Conservation (phyloP, 2,329 filamentous ascomycete species). For the Pyrenophora tritici-repentis region DNA sequence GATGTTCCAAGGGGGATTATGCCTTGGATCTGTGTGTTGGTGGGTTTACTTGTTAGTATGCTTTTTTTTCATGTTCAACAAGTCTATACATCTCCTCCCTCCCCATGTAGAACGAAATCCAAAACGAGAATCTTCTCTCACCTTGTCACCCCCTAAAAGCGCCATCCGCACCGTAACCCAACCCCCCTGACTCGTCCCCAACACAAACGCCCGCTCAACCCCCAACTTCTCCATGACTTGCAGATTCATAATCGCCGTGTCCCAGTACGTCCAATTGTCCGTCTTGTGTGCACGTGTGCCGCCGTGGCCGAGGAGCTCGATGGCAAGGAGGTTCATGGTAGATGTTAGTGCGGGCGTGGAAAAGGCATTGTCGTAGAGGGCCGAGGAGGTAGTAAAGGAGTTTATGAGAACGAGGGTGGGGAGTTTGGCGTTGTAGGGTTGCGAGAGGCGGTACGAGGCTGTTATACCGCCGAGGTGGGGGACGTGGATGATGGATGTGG, state of each 20-base stretch:
- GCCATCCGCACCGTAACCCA: constrained; percentile 60
- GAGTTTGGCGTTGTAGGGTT: constrained; percentile 47
- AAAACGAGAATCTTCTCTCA: not conserved
- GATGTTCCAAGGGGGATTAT: constrained; percentile 60
- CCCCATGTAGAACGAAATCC: too few relatives aligned
- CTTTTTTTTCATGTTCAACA: too few relatives aligned
- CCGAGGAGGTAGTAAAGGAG: constrained; percentile 56
- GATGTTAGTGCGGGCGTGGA: constrained; percentile 42
- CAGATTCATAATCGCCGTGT: constrained; percentile 55
- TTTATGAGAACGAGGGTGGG: constrained; percentile 59
- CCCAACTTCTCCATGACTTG: constrained; percentile 49
- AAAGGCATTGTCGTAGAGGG: constrained; percentile 52
- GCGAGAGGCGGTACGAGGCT: constrained; percentile 54
- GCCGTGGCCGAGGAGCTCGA: constrained; percentile 60
- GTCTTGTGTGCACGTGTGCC: constrained; percentile 49
- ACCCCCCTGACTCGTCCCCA: constrained; percentile 60
- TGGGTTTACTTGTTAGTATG: too few relatives aligned
- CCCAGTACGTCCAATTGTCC: constrained; percentile 61
- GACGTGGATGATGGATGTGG: constrained; percentile 50
- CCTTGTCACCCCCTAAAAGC: constrained; percentile 55
- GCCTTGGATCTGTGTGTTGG: constrained; percentile 50
- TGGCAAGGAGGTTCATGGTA: constrained; percentile 57
- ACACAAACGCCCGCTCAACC: constrained; percentile 52
- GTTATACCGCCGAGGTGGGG: constrained; percentile 58
- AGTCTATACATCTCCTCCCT: too few relatives aligned